A percentile compares a stretch with the other conserved stretches of the same genome.
Conservation (phyloP, 345 rosid genomes). For the Eutrema japonicum region DNA sequence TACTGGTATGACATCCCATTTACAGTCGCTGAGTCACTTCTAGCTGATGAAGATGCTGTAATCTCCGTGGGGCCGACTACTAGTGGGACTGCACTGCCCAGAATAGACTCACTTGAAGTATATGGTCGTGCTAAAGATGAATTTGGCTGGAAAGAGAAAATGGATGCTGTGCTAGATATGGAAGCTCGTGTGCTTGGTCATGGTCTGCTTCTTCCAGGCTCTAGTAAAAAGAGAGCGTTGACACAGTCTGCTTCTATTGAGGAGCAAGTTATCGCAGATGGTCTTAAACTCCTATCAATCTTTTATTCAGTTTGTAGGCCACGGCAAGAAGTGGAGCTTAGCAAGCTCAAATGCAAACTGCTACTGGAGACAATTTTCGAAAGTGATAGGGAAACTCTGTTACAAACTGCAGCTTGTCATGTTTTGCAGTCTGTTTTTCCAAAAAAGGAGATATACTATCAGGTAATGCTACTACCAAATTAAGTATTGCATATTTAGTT, state of each 20-base stretch:
- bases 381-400: slow-evolving; percentile 84
- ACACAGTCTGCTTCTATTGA: slow-evolving; percentile 71
- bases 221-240: slow-evolving; percentile 68
- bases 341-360: slow-evolving; percentile 77
- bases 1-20: slow-evolving; percentile 99
- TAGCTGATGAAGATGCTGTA: slow-evolving; percentile 94
- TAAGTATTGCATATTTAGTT: slow-evolving; percentile 29
- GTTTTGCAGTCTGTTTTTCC: slow-evolving; percentile 89
- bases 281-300: slow-evolving; percentile 81
- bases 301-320: slow-evolving; percentile 59
- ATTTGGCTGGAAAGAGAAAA: slow-evolving; percentile 99
- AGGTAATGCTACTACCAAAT: slow-evolving; percentile 52
- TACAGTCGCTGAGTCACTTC: slow-evolving; percentile 92
- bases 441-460: slow-evolving; percentile 79
- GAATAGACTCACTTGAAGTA: slow-evolving; percentile 93
- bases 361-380: slow-evolving; percentile 81
- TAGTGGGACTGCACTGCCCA: slow-evolving; percentile 76
- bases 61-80: slow-evolving; percentile 83
- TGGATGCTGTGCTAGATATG: slow-evolving; percentile 89
- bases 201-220: slow-evolving; percentile 63
- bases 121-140: slow-evolving; percentile 98
- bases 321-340: slow-evolving; percentile 61
- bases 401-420: slow-evolving; percentile 90
- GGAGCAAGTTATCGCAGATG: slow-evolving; percentile 94
- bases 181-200: slow-evolving; percentile 94